A percentile compares a stretch with the other conserved stretches of the same genome.
These are phyloP conservation scores for Scenedesmus sp. DNA, from an alignment of 163 green algal genomes.

Conservation along the genomic window DNA sequence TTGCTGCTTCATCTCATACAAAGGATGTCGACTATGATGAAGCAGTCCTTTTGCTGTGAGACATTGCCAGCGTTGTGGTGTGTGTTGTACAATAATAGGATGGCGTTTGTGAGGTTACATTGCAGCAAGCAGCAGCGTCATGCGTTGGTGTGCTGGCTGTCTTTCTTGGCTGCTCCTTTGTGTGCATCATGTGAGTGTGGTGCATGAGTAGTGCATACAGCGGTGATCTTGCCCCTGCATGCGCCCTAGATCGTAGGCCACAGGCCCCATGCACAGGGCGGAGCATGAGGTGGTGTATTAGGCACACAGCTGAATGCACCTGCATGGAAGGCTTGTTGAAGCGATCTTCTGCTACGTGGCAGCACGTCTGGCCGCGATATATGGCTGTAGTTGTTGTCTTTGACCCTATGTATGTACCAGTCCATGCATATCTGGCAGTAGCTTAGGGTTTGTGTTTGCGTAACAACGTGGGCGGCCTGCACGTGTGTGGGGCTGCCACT, in stretches of 20 bases:
- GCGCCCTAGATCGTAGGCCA: not conserved
- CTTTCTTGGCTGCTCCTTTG: not conserved
- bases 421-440: not conserved
- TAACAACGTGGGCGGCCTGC: not conserved
- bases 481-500: not conserved
- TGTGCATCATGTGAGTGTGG: not conserved
- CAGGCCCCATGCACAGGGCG: not conserved
- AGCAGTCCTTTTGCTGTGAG: not conserved
- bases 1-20: not conserved
- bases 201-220: not conserved
- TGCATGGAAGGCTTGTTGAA: not conserved
- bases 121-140: not conserved
- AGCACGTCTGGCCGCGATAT: too few species aligned
- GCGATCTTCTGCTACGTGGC: too few species aligned
- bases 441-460: not conserved
- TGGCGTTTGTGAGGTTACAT: not conserved
- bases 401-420: not conserved
- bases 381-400: not conserved
- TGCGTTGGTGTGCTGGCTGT: not conserved
- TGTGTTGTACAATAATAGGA: not conserved
- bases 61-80: not conserved
- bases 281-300: not conserved
- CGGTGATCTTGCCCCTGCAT: not conserved
- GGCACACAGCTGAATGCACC: not conserved
- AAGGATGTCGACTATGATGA: not conserved